These are phyloP conservation scores for Metschnikowia dekortorum DNA, from an alignment of 805 yeast genomes.

Conservation along the genomic window DNA sequence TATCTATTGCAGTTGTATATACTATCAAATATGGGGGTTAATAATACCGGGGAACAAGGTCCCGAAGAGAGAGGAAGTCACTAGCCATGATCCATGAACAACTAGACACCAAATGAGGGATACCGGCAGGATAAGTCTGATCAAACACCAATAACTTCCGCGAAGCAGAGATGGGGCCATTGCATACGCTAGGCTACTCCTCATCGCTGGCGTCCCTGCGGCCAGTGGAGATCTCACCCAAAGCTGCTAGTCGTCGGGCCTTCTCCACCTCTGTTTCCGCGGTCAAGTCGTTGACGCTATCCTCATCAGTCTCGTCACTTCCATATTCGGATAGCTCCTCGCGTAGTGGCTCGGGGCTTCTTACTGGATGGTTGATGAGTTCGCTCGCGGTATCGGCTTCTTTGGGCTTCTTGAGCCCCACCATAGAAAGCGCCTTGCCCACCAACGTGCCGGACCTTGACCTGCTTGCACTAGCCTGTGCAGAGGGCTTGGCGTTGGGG, in stretches of 20 bases:
- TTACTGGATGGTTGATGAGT: neutral
- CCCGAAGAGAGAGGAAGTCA: no score
- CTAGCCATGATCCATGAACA: neutral
- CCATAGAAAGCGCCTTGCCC: constrained; percentile 47
- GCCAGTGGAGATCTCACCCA: constrained; percentile 40
- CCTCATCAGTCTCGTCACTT: constrained; percentile 12
- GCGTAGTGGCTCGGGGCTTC: neutral
- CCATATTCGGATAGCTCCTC: constrained; percentile 12
- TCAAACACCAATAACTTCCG: no score
- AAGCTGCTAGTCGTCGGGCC: constrained; percentile 55
- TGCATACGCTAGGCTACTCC: constrained; percentile 17
- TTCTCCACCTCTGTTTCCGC: constrained; percentile 66
- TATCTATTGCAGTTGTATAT: neutral
- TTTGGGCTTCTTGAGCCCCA: constrained; percentile 43
- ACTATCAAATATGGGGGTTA: neutral
- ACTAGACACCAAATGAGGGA: neutral
- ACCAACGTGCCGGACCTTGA: constrained; percentile 39
- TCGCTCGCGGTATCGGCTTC: constrained; percentile 6
- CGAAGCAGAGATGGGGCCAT: no score
- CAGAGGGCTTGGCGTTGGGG: constrained; percentile 5
- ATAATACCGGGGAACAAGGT: neutral
- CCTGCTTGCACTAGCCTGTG: constrained; percentile 17
- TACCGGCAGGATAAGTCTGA: no score
- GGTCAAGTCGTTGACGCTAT: constrained; percentile 20
- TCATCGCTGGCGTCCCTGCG: constrained; percentile 49